Evolutionary conservation across 2,329 filamentous ascomycete genomes (phyloP).

Genomic region (Tolypocladium paradoxum): DNA sequence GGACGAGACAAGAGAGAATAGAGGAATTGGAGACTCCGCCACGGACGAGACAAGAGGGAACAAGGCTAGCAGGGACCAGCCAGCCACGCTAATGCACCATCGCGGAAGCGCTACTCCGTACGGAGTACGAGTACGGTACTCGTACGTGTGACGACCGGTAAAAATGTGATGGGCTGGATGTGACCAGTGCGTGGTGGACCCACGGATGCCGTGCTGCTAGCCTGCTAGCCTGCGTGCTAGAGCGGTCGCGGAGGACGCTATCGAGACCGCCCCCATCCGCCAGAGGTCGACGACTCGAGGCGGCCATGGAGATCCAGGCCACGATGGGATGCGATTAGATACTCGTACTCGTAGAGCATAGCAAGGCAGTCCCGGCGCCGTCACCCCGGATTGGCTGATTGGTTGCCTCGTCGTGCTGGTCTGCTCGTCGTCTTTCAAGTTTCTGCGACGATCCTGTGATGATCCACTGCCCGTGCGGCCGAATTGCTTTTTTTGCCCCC

Average conservation of each 20-base stretch:
- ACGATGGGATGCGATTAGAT: too few species aligned
- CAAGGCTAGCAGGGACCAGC: constrained; percentile 5
- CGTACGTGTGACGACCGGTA: not conserved
- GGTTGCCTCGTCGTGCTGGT: not conserved
- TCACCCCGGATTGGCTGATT: not conserved
- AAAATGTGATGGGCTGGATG: not conserved
- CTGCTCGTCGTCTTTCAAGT: too few species aligned
- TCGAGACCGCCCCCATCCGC: not conserved
- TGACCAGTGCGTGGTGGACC: not conserved
- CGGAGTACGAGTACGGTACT: too few species aligned
- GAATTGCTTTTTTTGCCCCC: not conserved
- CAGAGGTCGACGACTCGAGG: too few species aligned
- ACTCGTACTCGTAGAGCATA: too few species aligned
- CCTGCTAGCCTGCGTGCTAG: too few species aligned
- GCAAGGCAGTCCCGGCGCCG: too few species aligned
- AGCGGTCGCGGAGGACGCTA: not conserved
- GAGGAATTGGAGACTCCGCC: not conserved
- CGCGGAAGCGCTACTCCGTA: not conserved
- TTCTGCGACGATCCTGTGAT: not conserved
- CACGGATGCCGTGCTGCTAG: not conserved
- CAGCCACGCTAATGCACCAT: not conserved
- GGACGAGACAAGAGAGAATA: not conserved
- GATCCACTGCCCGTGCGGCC: not conserved
- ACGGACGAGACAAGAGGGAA: constrained; percentile 12
- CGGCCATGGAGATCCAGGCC: too few species aligned